Evolutionary conservation across 805 yeast genomes (phyloP).

Genomic region (Torulaspora franciscae): DNA sequence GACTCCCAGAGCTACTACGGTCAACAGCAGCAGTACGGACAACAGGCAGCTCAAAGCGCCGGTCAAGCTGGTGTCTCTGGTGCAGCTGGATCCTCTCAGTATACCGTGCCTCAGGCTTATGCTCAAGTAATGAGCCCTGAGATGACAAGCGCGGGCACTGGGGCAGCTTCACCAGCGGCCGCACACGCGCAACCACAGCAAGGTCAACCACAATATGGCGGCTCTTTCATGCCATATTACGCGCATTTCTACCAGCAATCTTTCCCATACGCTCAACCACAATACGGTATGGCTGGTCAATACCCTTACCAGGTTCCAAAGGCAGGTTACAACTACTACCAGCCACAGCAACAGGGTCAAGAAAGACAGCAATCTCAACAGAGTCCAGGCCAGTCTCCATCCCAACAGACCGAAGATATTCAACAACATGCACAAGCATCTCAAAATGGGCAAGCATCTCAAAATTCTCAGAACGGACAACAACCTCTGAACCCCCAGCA

Average conservation of each 20-base stretch:
- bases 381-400: constrained; percentile 18
- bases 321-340: constrained; percentile 29
- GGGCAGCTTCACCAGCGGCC: constrained; percentile 26
- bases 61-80: constrained; percentile 16
- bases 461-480: constrained; percentile 21
- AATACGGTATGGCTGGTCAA: constrained; percentile 34
- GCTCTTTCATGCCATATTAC: constrained; percentile 36
- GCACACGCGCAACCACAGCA: constrained; percentile 26
- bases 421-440: constrained; percentile 14
- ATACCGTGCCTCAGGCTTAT: constrained; percentile 26
- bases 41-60: constrained; percentile 20
- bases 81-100: constrained; percentile 19
- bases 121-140: constrained; percentile 22
- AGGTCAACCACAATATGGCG: constrained; percentile 33
- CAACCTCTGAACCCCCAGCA: constrained; percentile 31
- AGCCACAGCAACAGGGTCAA: constrained; percentile 23
- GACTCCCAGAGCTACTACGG: constrained; percentile 33
- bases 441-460: constrained; percentile 20
- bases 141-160: constrained; percentile 22
- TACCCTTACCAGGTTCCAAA: constrained; percentile 33
- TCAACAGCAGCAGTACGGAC: constrained; percentile 28
- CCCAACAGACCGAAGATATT: constrained; percentile 14
- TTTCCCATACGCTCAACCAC: constrained; percentile 37
- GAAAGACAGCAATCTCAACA: constrained; percentile 22
- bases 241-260: constrained; percentile 36